phyloP scores from a whole-genome alignment of 2,329 filamentous ascomycete genomes.

The Penicillium sp. region DNA sequence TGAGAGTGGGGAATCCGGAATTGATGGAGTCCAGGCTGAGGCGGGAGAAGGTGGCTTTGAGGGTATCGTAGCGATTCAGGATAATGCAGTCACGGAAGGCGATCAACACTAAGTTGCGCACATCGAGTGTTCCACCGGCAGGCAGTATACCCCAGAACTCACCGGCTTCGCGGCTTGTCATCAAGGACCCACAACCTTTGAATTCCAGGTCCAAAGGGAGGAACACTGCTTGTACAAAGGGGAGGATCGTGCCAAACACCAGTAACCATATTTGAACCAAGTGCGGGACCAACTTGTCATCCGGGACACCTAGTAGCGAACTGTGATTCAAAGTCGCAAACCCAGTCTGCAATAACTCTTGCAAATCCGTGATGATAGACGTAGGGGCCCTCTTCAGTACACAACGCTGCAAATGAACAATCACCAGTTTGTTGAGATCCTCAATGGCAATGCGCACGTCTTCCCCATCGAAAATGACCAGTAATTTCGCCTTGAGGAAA shows the following conservation, averaged over 20 bases:
- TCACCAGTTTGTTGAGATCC: constrained; percentile 61
- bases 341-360: constrained; percentile 63
- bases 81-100: constrained; percentile 87
- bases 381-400: constrained; percentile 58
- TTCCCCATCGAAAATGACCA: constrained; percentile 63
- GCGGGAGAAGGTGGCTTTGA: constrained; percentile 86
- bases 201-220: constrained; percentile 91
- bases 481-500: constrained; percentile 58
- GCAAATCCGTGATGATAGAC: constrained; percentile 59
- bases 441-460: constrained; percentile 62
- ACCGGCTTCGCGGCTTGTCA: constrained; percentile 71
- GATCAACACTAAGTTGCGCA: constrained; percentile 81
- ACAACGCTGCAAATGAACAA: constrained; percentile 60
- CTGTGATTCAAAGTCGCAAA: constrained; percentile 84
- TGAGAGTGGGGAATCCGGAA: constrained; percentile 45
- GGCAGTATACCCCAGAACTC: constrained; percentile 75
- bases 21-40: constrained; percentile 77
- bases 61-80: constrained; percentile 77
- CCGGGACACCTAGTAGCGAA: constrained; percentile 65
- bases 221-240: constrained; percentile 94
- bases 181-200: constrained; percentile 73
- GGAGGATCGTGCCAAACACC: constrained; percentile 83
- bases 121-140: constrained; percentile 65
- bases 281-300: constrained; percentile 83
- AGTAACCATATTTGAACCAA: constrained; percentile 93